Base-by-base conservation (phyloP, 2,329 filamentous ascomycete species). In the Alternaria angustiovoidea region DNA sequence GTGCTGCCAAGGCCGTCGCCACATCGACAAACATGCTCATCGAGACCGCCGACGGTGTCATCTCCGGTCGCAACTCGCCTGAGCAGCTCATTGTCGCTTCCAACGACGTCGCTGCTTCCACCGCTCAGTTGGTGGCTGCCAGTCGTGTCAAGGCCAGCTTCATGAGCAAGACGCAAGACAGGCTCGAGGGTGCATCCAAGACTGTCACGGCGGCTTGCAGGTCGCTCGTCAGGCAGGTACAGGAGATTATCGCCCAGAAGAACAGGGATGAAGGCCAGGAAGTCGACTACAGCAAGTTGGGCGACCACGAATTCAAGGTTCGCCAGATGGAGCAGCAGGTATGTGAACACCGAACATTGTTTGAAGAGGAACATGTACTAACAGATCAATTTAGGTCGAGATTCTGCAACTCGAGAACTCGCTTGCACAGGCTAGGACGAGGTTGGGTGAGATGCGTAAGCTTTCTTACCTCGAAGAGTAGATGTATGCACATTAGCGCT, bases 261-360 rank as follows among this genome's bases (percentile, higher is more conserved):
- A 89, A 92, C 76, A 86, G 87, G 63, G 92, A 93, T 43, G 92
- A 94, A 36, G 83, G 83, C 16, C 93, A 97, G 55, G 84, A 87
- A 51, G 88, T 96, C 22, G 95, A 99, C 79, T 99, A 98, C 80
- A 85, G 86, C 43, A 92, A 93, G 82, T 83, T 99, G 47, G 94
- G 92, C 63, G 89, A 91, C 32, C 94, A 97, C 80, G 95, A 99
- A 82, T 98, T 99, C 85, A 99, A 99, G 86, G 93, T 97, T 52
- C 87, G 91, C 71, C 94, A 99, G 83, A 99, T 99, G 95, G 95
- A 99, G 83, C 95, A 99, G 78, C 95, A 99, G 91, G 94, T 97
- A 85, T 72, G 86, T 85, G 34, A n/a, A 51, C 14, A 57, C 28
- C 39, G 28, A 38, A 28, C 26, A 16, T n/a, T 36, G n/a, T 8